Percentiles rank a stretch among this genome's conserved stretches.
These are phyloP conservation scores for Solanum sejunctum DNA, from an alignment of 257 asterid species.

Conservation along the genomic window DNA sequence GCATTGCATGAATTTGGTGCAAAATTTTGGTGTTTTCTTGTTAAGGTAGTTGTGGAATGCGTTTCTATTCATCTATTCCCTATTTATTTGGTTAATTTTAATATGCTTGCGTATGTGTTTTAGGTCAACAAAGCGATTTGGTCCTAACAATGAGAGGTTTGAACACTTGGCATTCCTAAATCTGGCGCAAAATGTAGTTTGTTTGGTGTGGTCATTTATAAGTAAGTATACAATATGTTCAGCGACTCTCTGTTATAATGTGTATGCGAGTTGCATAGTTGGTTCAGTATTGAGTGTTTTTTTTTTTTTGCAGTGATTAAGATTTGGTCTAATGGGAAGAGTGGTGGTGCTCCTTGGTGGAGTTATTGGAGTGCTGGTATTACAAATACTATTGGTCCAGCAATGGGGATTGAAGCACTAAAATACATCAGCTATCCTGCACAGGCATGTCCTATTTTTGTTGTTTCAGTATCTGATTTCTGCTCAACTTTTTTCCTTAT, in stretches of 20 bases:
- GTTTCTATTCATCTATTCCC: background rate
- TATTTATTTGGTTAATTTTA: background rate
- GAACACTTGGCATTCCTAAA: slow-evolving; percentile 95
- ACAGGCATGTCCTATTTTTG: slow-evolving; percentile 34
- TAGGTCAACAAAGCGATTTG: slow-evolving; percentile 89
- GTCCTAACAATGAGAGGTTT: slow-evolving; percentile 80
- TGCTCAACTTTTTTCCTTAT: background rate
- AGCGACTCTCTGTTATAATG: background rate
- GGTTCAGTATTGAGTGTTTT: background rate
- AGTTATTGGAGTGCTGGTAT: slow-evolving; percentile 99
- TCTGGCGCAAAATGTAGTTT: slow-evolving; percentile 89
- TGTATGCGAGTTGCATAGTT: background rate
- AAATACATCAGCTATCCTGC: slow-evolving; percentile 97
- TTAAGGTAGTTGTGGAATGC: background rate
- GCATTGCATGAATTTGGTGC: background rate
- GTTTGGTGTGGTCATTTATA: slow-evolving; percentile 81
- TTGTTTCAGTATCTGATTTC: background rate
- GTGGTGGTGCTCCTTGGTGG: slow-evolving; percentile 95
- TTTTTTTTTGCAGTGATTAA: slow-evolving; percentile 50
- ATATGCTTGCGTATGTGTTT: background rate
- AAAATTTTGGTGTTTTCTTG: background rate
- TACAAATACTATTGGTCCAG: slow-evolving; percentile 91
- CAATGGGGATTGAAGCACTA: slow-evolving; percentile 96
- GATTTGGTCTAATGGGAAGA: slow-evolving; percentile 68
- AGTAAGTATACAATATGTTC: slow-evolving; percentile 36